Conservation (phyloP, 2,329 filamentous ascomycete genomes). For the Sclerotinia trifoliorum region DNA sequence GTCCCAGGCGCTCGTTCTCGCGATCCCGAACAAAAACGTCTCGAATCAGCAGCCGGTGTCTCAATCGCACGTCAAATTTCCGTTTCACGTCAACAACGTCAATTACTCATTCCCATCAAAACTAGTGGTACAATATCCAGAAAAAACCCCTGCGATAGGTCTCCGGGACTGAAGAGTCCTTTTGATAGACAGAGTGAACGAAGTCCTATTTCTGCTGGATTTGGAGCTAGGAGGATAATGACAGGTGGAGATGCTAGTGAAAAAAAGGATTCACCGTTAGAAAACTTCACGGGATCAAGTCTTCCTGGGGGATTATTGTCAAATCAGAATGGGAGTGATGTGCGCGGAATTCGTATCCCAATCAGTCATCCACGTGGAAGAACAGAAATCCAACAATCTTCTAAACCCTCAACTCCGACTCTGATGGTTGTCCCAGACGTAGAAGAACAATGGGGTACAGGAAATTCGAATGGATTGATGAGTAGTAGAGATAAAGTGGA, state of each 20-base stretch:
- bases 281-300: background rate
- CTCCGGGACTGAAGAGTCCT: background rate
- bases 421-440: background rate
- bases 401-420: background rate
- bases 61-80: slow-evolving; percentile 69
- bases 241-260: background rate
- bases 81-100: slow-evolving; percentile 60
- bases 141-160: background rate
- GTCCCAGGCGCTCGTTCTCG: background rate
- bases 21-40: slow-evolving; percentile 41
- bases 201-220: background rate
- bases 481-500: slow-evolving; percentile 3
- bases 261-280: background rate
- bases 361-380: background rate
- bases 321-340: background rate
- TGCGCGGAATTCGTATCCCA: background rate
- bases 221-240: background rate
- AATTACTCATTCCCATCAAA: slow-evolving; percentile 54
- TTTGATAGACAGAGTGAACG: background rate
- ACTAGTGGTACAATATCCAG: background rate
- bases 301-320: background rate
- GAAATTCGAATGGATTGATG: background rate
- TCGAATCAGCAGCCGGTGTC: slow-evolving; percentile 59
- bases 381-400: background rate
- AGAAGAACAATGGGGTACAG: background rate